Conservation (phyloP, 441 rosid species). For the Biscutella laevigata region DNA sequence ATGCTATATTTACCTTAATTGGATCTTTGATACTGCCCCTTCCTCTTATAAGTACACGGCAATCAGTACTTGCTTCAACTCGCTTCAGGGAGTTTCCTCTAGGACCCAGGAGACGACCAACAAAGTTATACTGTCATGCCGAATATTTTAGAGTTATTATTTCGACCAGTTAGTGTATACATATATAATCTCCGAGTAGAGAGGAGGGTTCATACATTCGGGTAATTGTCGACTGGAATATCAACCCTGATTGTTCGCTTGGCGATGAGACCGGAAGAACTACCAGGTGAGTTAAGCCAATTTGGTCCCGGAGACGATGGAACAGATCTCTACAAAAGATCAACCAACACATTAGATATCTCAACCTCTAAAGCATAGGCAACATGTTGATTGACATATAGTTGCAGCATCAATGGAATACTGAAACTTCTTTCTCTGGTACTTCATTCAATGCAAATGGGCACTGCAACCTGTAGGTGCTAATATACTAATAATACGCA, state of each 20-base stretch:
- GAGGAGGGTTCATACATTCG: conserved; percentile 89
- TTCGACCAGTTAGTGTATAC: no score
- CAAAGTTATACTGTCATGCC: conserved; percentile 95
- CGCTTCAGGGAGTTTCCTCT: conserved; percentile 95
- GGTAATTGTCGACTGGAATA: conserved; percentile 79
- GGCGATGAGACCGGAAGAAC: conserved; percentile 81
- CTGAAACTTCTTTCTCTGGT: no score
- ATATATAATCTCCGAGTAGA: no score
- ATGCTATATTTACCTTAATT: no score
- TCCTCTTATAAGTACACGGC: conserved; percentile 93
- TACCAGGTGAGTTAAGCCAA: conserved; percentile 72
- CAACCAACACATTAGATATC: no score
- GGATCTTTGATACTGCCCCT: conserved; percentile 97
- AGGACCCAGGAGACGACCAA: conserved; percentile 97
- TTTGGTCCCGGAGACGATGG: conserved; percentile 60
- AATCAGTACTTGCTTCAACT: conserved; percentile 90
- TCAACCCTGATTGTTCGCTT: conserved; percentile 88
- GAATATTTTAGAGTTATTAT: no score
- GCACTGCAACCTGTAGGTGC: no score
- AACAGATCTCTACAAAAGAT: conserved; percentile 50
- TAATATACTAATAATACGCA: no score
- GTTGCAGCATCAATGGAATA: conserved; percentile 15
- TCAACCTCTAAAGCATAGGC: no score
- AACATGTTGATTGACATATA: no score
- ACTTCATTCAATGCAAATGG: no score